Conservation (phyloP, 2,329 filamentous ascomycete species). For the Paraphoma chrysanthemicola region DNA sequence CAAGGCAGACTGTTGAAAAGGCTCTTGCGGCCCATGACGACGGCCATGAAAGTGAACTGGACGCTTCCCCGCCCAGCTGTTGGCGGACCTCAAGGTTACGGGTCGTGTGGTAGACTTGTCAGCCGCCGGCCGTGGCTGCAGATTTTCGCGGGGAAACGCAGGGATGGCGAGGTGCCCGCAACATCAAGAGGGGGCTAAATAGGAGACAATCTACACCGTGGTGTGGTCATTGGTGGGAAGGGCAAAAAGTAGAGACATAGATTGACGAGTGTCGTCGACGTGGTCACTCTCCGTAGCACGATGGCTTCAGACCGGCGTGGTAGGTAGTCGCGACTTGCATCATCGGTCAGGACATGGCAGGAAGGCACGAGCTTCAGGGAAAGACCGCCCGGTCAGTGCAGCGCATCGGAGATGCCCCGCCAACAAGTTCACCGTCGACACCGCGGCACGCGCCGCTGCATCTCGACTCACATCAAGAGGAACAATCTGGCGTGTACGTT, state of each 20-base stretch:
- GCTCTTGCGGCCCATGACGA: constrained; percentile 13
- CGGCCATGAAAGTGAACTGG: constrained; percentile 1
- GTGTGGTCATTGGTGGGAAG: constrained; percentile 13
- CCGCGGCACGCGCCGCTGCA: constrained; percentile 1
- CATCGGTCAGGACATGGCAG: constrained; percentile 13
- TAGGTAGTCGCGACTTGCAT: constrained; percentile 18
- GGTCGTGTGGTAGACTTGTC: constrained; percentile 7
- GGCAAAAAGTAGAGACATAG: constrained; percentile 9
- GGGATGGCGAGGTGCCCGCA: constrained; percentile 16
- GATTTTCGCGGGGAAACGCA: constrained; percentile 20
- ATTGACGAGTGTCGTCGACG: constrained; percentile 17
- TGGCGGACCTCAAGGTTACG: constrained; percentile 5
- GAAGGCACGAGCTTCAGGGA: constrained; percentile 12
- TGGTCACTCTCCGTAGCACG: constrained; percentile 22
- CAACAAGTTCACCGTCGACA: constrained; percentile 4
- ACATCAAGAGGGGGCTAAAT: constrained; percentile 14
- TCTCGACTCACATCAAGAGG: not conserved
- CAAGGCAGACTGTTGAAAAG: constrained; percentile 17
- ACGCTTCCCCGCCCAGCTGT: constrained; percentile 9
- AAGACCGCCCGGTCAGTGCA: constrained; percentile 25
- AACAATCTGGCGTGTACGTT: not conserved
- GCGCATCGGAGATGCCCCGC: not conserved
- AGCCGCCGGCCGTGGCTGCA: constrained; percentile 13
- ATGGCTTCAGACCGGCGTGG: constrained; percentile 8
- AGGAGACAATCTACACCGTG: constrained; percentile 9